Percentiles rank a stretch among this genome's conserved stretches.
These are phyloP conservation scores for Brassica carinata DNA, from an alignment of 345 rosid genomes.

Conservation along the genomic window DNA sequence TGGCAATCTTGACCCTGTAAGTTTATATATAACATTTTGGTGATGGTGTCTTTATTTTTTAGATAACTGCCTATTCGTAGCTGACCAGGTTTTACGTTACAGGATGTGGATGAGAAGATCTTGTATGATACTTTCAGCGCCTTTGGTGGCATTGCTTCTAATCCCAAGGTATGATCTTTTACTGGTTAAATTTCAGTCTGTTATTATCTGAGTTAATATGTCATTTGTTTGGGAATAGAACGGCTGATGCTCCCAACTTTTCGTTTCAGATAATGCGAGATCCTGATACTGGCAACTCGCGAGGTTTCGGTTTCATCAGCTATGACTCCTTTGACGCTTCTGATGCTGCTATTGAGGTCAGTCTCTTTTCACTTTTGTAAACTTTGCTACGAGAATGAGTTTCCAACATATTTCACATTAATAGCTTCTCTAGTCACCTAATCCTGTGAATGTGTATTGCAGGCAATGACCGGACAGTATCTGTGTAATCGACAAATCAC, in stretches of 20 bases:
- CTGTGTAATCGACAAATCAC: conserved; percentile 97
- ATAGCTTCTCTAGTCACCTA: not conserved
- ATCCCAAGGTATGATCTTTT: conserved; percentile 73
- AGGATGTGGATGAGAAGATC: conserved; percentile 99
- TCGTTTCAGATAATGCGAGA: conserved; percentile 87
- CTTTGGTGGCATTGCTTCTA: conserved; percentile 92
- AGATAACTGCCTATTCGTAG: not conserved
- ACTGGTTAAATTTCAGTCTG: not conserved
- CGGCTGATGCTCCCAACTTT: conserved; percentile 13
- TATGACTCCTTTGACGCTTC: conserved; percentile 99
- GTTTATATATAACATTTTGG: conserved; percentile 24
- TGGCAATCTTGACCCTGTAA: conserved; percentile 95
- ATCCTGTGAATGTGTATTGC: not conserved
- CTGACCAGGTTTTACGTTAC: conserved; percentile 32
- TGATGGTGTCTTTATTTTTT: not conserved
- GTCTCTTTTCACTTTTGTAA: not conserved
- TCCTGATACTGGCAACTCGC: conserved; percentile 96
- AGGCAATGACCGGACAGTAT: conserved; percentile 99
- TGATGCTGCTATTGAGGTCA: conserved; percentile 98
- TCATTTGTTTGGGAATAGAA: not conserved
- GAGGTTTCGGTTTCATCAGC: conserved; percentile 98
- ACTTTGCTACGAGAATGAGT: not conserved
- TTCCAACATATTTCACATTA: not conserved
- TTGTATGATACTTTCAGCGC: conserved; percentile 98
- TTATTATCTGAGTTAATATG: not conserved